Evolutionary conservation across 768 basidiomycete genomes (phyloP), one percentile per base, ranked within the genome.

Genomic region (Rhodocollybia butyracea): DNA sequence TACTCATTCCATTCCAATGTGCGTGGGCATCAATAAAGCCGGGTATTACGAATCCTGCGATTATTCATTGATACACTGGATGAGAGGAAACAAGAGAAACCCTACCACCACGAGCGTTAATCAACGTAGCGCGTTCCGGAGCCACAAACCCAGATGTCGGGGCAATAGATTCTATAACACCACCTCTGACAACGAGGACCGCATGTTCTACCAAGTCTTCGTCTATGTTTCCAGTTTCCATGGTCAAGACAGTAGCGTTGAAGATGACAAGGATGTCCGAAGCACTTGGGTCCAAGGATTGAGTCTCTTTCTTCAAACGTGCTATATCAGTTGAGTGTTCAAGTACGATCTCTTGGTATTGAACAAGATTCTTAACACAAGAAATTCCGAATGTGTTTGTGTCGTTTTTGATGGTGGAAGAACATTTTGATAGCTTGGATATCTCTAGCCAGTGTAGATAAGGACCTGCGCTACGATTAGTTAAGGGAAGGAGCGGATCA

Each of bases 21-120:
- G 88, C 88, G 60, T 90, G 88, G 7, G 85, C 83, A 55, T 90
- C 88, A 47, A 90, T 82, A 64, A 88, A 89, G 2, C 88, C 88
- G 15, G 88, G 88, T 3, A 83, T 68, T 17, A 90, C 73, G 57
- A 76, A 86, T 5, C 84, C 87, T 89, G 47, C 13, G 34, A 47
- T 31, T 21, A 26, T 46, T 54, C 30, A 38, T 32, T 39, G 21
- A n/a, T 12, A 27, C 3, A 12, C 17, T 15, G 5, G 32, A 24
- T 26, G 29, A 22, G 39, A 6, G 29, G 29, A 39, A 24, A 32
- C 54, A 5, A 19, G 15, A 13, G 8, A 30, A 51, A 7, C 65
- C 73, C 58, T 56, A 87, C 88, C 88, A 65, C 85, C 83, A 62
- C 80, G 67, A 13, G 81, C 82, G 66, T 88, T 75, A 46, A 88